phyloP scores from a whole-genome alignment of 805 yeast species.

The Ogataea henricii region DNA sequence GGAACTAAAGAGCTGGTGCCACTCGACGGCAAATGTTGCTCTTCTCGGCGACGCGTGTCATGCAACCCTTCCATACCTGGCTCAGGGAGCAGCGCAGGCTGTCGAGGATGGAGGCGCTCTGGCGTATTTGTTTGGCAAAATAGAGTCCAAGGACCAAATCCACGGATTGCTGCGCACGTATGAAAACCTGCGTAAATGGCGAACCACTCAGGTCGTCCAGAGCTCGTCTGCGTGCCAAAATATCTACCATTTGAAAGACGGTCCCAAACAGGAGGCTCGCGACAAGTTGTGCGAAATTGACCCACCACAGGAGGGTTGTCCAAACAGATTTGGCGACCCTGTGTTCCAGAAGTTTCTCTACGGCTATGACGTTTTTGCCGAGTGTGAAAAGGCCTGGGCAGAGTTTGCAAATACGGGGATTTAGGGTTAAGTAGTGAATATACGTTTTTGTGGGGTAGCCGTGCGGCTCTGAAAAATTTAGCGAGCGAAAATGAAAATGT shows the following conservation, averaged over 20 bases:
- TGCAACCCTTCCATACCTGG: constrained; percentile 14
- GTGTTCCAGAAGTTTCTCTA: constrained; percentile 13
- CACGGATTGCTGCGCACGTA: constrained; percentile 5
- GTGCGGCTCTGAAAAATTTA: constrained; percentile 4
- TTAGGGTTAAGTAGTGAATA: not conserved
- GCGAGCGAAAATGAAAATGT: not conserved
- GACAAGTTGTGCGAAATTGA: constrained; percentile 8
- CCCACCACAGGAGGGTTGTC: constrained; percentile 13
- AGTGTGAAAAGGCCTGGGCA: constrained; percentile 12
- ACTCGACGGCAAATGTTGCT: constrained; percentile 10
- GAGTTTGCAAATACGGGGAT: not conserved
- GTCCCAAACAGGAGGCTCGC: constrained; percentile 9
- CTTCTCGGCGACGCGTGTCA: constrained; percentile 16
- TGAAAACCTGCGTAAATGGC: constrained; percentile 11
- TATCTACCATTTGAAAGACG: constrained; percentile 12
- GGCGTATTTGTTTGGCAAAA: constrained; percentile 14
- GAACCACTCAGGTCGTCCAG: constrained; percentile 13
- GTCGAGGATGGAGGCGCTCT: constrained; percentile 13
- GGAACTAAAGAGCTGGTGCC: constrained; percentile 11
- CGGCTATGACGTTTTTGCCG: constrained; percentile 13
- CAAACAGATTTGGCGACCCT: constrained; percentile 15
- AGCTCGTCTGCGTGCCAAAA: constrained; percentile 11
- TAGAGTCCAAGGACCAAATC: constrained; percentile 8
- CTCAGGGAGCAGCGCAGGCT: constrained; percentile 17
- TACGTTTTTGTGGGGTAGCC: not conserved